Evolutionary conservation across 1,284 basidiomycete genomes (phyloP).

Genomic region (Moniliophthora roreri): DNA sequence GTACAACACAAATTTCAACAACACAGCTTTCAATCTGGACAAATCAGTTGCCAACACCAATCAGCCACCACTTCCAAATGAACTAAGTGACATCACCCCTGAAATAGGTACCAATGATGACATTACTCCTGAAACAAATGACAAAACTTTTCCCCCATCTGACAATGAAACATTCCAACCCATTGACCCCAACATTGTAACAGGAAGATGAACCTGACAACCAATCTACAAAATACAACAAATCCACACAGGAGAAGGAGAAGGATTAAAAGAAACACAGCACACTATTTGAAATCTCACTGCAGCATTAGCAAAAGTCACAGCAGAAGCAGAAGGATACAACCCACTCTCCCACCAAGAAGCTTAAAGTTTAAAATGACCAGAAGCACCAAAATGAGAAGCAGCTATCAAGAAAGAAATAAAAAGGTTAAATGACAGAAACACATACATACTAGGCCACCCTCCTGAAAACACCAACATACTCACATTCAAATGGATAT

Average conservation of each 20-base stretch:
- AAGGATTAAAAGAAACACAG: not conserved
- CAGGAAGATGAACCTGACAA: no score
- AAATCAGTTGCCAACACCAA: no score
- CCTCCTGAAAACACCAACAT: not conserved
- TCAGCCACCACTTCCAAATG: no score
- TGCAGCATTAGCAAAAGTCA: not conserved
- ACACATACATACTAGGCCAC: conserved; percentile 13
- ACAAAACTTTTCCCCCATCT: no score
- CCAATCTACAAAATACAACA: not conserved
- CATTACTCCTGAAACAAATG: no score
- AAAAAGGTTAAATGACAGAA: conserved; percentile 39
- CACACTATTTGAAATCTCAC: not conserved
- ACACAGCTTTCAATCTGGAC: no score
- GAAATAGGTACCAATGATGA: no score
- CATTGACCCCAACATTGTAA: no score
- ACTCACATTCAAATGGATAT: conserved; percentile 3
- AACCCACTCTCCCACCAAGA: not conserved
- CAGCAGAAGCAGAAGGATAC: not conserved
- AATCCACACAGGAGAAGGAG: not conserved
- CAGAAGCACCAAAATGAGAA: not conserved
- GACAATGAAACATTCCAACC: no score
- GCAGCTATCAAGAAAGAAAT: not conserved
- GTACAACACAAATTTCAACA: no score
- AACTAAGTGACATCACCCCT: no score
- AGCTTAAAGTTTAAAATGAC: not conserved